A percentile compares a stretch with the other conserved stretches of the same genome.
phyloP scores from a whole-genome alignment of 306 rosid species.

The Rosa persica region DNA sequence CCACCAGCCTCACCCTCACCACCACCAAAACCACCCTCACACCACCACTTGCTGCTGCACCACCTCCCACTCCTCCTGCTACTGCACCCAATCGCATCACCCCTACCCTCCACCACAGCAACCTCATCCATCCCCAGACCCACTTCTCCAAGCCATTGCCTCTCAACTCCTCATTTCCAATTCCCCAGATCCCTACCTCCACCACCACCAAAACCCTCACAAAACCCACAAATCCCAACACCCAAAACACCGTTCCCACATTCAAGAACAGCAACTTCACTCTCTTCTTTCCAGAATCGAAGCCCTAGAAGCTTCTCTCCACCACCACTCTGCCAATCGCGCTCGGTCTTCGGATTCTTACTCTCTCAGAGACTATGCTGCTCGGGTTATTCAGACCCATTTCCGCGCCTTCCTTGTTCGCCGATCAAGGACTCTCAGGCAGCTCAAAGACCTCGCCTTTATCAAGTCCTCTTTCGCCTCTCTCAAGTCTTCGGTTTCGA shows the following conservation, averaged over 20 bases:
- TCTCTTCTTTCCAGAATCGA: constrained; percentile 63
- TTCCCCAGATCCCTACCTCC: constrained; percentile 22
- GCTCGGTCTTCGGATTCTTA: constrained; percentile 9
- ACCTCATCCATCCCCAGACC: constrained; percentile 40
- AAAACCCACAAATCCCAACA: constrained; percentile 24
- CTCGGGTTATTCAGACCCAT: constrained; percentile 73
- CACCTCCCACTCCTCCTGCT: constrained; percentile 31
- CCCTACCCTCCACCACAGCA: constrained; percentile 35
- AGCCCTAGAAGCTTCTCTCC: constrained; percentile 79
- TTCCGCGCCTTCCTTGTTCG: constrained; percentile 86
- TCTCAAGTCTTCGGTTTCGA: constrained; percentile 54
- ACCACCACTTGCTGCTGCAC: constrained; percentile 26
- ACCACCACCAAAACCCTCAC: constrained; percentile 21
- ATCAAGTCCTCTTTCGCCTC: constrained; percentile 58
- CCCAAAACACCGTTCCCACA: constrained; percentile 19
- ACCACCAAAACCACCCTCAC: constrained; percentile 23
- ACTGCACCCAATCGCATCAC: constrained; percentile 34
- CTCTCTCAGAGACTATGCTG: constrained; percentile 70
- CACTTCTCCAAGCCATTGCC: constrained; percentile 52
- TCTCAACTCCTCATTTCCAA: constrained; percentile 45
- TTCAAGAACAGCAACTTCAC: background rate
- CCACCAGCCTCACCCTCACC: constrained; percentile 32
- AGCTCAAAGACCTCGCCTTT: constrained; percentile 74
- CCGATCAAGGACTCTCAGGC: constrained; percentile 76
- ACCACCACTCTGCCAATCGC: constrained; percentile 25